Conservation (phyloP, 2,329 filamentous ascomycete species). For the Exophiala bonariae region DNA sequence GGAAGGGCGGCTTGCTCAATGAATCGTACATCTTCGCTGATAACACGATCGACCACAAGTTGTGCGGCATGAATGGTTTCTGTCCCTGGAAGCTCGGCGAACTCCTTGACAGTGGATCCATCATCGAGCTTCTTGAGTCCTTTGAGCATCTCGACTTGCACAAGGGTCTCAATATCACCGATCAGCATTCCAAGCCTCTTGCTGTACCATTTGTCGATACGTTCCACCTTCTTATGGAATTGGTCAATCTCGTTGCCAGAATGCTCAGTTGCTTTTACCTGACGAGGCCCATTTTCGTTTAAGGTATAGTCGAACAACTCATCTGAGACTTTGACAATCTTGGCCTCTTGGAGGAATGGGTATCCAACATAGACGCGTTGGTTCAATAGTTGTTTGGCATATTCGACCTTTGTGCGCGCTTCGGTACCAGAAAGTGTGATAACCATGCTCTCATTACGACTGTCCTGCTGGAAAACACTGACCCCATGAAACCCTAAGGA, state of each 20-base stretch:
- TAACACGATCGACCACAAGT: conserved; percentile 82
- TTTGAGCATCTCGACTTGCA: conserved; percentile 91
- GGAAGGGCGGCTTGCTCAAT: conserved; percentile 85
- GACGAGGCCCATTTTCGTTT: conserved; percentile 60
- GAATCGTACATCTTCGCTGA: conserved; percentile 90
- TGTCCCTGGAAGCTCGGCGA: conserved; percentile 78
- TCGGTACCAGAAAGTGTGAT: conserved; percentile 79
- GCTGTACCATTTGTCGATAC: conserved; percentile 83
- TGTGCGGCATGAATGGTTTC: conserved; percentile 92
- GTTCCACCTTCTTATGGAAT: conserved; percentile 79
- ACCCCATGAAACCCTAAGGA: conserved; percentile 84
- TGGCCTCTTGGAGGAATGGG: conserved; percentile 92
- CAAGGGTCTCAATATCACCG: conserved; percentile 80
- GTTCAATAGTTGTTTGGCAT: conserved; percentile 77
- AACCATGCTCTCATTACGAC: conserved; percentile 94
- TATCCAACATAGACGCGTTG: conserved; percentile 89
- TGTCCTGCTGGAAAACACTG: conserved; percentile 93
- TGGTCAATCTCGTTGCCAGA: conserved; percentile 73
- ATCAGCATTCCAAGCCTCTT: conserved; percentile 87
- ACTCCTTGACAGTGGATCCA: conserved; percentile 89
- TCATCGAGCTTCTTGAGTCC: conserved; percentile 88
- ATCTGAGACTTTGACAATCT: conserved; percentile 84
- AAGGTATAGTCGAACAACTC: conserved; percentile 88
- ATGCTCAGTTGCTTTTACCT: conserved; percentile 70
- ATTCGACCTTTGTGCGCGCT: conserved; percentile 65